Conservation (phyloP, 1,284 basidiomycete species). For the Austroboletus novae-zelandiae region DNA sequence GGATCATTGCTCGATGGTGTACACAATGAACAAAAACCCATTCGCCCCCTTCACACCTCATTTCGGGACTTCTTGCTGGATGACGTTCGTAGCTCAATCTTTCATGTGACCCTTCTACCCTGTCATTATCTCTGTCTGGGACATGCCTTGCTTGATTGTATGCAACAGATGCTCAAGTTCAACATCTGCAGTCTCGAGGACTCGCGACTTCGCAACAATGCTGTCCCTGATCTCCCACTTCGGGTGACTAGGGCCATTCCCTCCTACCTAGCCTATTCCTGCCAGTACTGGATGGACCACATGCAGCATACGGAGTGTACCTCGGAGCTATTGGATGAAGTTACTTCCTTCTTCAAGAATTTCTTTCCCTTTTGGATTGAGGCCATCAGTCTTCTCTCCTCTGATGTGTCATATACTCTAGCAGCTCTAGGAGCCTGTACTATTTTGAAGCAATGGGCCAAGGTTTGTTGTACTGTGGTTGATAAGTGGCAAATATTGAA, state of each 20-base stretch:
- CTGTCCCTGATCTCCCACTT: conserved; percentile 1
- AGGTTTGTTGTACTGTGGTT: conserved; percentile 7
- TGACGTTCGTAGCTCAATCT: conserved; percentile 14
- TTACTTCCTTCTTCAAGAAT: conserved; percentile 18
- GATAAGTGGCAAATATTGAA: not conserved
- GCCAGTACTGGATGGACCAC: conserved; percentile 24
- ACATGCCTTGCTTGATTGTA: conserved; percentile 9
- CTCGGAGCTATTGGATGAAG: conserved; percentile 11
- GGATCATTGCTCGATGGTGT: conserved; percentile 14
- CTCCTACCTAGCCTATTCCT: conserved; percentile 12
- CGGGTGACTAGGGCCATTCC: conserved; percentile 9
- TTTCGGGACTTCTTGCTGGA: conserved; percentile 15
- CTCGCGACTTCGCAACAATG: conserved; percentile 11
- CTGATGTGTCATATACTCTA: conserved; percentile 4
- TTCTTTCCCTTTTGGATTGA: conserved; percentile 22
- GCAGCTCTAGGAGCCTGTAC: conserved; percentile 12
- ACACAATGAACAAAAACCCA: too few relatives aligned
- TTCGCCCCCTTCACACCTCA: too few relatives aligned
- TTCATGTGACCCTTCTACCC: conserved; percentile 15
- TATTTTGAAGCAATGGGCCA: conserved; percentile 13
- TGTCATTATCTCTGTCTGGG: conserved; percentile 14
- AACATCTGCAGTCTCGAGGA: conserved; percentile 23
- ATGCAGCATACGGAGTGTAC: conserved; percentile 9
- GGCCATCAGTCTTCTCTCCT: conserved; percentile 22
- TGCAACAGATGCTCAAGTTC: conserved; percentile 17